Evolutionary conservation across 202 grass and related monocot genomes (phyloP), one percentile per base, ranked within the genome.

Genomic region (Carex sylvatica): DNA sequence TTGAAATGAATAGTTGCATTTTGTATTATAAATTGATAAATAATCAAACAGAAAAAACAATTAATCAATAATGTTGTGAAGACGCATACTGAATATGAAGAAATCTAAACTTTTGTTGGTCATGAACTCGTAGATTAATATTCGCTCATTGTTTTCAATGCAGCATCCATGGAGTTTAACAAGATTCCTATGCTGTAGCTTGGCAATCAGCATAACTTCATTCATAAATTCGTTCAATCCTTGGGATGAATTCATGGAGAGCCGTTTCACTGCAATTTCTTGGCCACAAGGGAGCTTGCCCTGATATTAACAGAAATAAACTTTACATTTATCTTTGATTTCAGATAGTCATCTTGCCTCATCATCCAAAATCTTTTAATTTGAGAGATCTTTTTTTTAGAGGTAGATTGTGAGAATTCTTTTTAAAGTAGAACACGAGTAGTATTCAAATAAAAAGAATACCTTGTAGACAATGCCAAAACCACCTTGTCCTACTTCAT

Each of bases 381-480:
- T 64, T 30, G 11, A 64, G 61, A 31, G 10, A 26, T 8, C 38
- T 8, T 46, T 46, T 5, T 1, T 65, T 70, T 87, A 16, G 3
- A 84, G 46, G 44, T 47, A 49, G 78, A 35, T 88, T 90, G 80
- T 24, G 78, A 49, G 88, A 53, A 86, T 67, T 64, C 84, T 86
- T 59, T 77, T 87, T 77, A 80, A 87, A 18, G 71, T 63, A 2
- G 59, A 53, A 11, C 86, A 59, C 8, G 0, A 59, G 15, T n/a
- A 59, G 56, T 18, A 59, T 59, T 20, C 15, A 59, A 59, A 9
- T 65, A 84, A 11, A 24, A 31, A 36, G 70, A 44, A 2, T 91
- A 92, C 92, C 93, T 87, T 91, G 38, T 97, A 93, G 16, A 97
- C 93, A 40, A 84, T 87, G 16, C 91, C 93, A 54, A 89, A 97